These are phyloP conservation scores for Opeltia flavorubescens DNA, from an alignment of 495 filamentous ascomycete genomes.

Conservation along the genomic window DNA sequence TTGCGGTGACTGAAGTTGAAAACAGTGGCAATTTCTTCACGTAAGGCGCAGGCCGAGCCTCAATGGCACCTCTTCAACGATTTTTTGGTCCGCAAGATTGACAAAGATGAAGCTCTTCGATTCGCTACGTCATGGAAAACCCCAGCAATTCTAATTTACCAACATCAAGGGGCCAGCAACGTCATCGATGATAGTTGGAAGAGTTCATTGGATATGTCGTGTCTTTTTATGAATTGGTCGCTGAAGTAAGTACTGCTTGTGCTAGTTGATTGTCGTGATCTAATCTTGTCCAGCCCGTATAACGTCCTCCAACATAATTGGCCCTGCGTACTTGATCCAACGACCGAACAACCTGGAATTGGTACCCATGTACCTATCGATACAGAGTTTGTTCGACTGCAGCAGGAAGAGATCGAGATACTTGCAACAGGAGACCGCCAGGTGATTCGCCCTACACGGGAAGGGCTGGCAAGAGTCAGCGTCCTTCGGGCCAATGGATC, in stretches of 20 bases:
- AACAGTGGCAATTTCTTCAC: constrained; percentile 55
- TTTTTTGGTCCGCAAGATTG: constrained; percentile 75
- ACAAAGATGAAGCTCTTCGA: constrained; percentile 65
- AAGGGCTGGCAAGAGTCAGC: constrained; percentile 77
- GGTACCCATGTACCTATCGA: constrained; percentile 78
- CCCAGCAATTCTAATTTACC: constrained; percentile 74
- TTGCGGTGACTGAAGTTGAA: not conserved
- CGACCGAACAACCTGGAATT: constrained; percentile 49
- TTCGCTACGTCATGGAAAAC: constrained; percentile 77
- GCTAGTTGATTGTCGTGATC: not conserved
- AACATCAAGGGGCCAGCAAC: constrained; percentile 61
- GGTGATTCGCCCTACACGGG: constrained; percentile 69
- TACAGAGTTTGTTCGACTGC: constrained; percentile 85
- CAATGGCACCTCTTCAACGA: constrained; percentile 97
- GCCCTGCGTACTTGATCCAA: constrained; percentile 39
- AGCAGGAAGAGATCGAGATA: constrained; percentile 83
- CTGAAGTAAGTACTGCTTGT: constrained; percentile 34
- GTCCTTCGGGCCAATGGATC: constrained; percentile 67
- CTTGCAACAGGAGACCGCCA: constrained; percentile 80
- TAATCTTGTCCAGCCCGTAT: not conserved
- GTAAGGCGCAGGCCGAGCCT: constrained; percentile 35
- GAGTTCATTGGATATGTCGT: constrained; percentile 58
- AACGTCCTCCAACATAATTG: constrained; percentile 19
- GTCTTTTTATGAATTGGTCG: constrained; percentile 64
- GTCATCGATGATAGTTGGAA: constrained; percentile 77